phyloP scores from a whole-genome alignment of 129 eudicot species.

The Arctium lappa region DNA sequence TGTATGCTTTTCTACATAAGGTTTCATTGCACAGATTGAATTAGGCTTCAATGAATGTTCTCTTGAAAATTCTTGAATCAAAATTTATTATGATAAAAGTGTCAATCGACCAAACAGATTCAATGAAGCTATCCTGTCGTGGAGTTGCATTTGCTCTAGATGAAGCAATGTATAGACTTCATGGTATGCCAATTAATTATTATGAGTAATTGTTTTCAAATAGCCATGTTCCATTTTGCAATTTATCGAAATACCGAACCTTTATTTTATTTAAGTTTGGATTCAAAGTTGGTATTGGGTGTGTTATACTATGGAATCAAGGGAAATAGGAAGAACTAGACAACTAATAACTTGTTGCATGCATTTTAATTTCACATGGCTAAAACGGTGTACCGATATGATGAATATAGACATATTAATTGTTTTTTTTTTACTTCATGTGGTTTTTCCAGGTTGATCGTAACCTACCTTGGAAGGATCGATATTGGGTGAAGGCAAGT shows the following conservation, averaged over 20 bases:
- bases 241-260: not conserved
- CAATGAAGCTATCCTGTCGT: not conserved
- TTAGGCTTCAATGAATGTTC: not conserved
- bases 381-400: not conserved
- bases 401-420: not conserved
- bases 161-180: not conserved
- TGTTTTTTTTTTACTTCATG: not conserved
- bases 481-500: constrained; percentile 94
- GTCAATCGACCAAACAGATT: not conserved
- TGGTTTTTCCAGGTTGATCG: constrained; percentile 65
- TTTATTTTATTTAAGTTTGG: not conserved
- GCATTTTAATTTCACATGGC: not conserved
- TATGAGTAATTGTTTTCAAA: not conserved
- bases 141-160: not conserved
- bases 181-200: not conserved
- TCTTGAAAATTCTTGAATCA: not conserved
- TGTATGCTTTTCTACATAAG: not conserved
- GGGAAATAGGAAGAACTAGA: not conserved
- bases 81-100: not conserved
- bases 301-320: not conserved
- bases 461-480: constrained; percentile 62
- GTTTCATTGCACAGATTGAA: not conserved
- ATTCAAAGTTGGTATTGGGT: not conserved
- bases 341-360: not conserved
- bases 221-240: not conserved